Evolutionary conservation across 768 basidiomycete genomes (phyloP), one percentile per base, ranked within the genome.

Genomic region (Termitomyces titanicus): DNA sequence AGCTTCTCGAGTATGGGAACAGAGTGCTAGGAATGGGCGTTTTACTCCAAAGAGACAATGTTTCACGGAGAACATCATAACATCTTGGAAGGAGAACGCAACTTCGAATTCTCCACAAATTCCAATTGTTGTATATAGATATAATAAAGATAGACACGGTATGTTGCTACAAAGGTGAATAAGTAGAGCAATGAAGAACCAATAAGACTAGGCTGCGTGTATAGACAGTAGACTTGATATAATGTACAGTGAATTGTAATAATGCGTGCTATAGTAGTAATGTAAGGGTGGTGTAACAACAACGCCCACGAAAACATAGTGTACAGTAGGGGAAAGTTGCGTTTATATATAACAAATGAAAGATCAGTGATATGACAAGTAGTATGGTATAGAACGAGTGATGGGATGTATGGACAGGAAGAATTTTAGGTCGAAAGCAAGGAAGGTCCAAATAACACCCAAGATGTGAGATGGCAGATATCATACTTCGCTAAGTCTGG

Each of bases 281-380:
- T 29, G 51, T 53, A 58, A 53, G 27, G 46, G 40, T 44, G 34
- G 44, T 20, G 25, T 34, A 25, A 53, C 45, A 40, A 29, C 20
- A 8, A 50, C 34, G 43, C 54, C 35, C n/a, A 18, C 24, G 43
- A 40, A 55, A 49, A 35, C 33, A 57, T 54, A 49, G 22, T 53
- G 47, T 57, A 62, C 47, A 60, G 48, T 46, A 48, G 39, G 45
- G 55, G 51, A 39, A 24, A 20, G 25, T n/a, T 45, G 25, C 42
- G 31, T 60, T 51, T 62, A 64, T 62, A 43, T 61, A 59, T 52
- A 64, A 20, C 11, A 58, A 63, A 55, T 51, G 49, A 51, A 54
- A 49, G 35, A 45, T 46, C 11, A 31, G 43, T 48, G 47, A 61
- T 55, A 58, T 45, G 27, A 45, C 47, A 48, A 53, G 56, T 48